Percentiles rank a stretch among this genome's conserved stretches.
These are phyloP conservation scores for Aureobasidium sp. DNA, from an alignment of 2,329 filamentous ascomycete species.

Conservation along the genomic window DNA sequence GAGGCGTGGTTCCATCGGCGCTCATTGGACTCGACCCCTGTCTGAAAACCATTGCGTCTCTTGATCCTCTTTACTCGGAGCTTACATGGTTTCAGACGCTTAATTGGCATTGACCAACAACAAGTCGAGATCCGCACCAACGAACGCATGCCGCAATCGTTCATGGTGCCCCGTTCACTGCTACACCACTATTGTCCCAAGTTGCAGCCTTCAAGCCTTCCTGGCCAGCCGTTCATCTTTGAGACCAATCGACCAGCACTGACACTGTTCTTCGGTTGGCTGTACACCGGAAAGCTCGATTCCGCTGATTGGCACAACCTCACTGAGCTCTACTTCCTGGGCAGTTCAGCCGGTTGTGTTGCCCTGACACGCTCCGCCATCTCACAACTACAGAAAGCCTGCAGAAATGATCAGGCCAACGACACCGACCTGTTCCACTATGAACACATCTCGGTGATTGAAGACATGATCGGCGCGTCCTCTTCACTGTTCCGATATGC, in stretches of 20 bases:
- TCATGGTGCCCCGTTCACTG: not conserved
- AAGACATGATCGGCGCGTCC: not conserved
- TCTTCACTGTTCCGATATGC: not conserved
- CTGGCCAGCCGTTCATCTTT: not conserved
- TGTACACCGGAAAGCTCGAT: not conserved
- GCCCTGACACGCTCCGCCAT: not conserved
- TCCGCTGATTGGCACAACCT: not conserved
- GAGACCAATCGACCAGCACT: not conserved
- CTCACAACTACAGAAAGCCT: not conserved
- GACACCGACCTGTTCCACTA: not conserved
- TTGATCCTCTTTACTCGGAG: not conserved
- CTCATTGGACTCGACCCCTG: not conserved
- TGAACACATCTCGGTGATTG: not conserved
- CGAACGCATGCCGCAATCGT: not conserved
- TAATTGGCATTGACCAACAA: not conserved
- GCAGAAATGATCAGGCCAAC: not conserved
- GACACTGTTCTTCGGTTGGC: not conserved
- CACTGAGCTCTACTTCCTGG: not conserved
- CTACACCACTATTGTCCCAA: not conserved
- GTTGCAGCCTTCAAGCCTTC: not conserved
- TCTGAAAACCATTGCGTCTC: not conserved
- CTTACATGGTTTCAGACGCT: not conserved
- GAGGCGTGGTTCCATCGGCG: not conserved
- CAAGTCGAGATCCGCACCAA: not conserved
- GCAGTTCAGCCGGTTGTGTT: not conserved